Percentiles rank a stretch among this genome's conserved stretches.
Evolutionary conservation across 2,329 filamentous ascomycete genomes (phyloP).

Genomic region (Talaromyces sp.): DNA sequence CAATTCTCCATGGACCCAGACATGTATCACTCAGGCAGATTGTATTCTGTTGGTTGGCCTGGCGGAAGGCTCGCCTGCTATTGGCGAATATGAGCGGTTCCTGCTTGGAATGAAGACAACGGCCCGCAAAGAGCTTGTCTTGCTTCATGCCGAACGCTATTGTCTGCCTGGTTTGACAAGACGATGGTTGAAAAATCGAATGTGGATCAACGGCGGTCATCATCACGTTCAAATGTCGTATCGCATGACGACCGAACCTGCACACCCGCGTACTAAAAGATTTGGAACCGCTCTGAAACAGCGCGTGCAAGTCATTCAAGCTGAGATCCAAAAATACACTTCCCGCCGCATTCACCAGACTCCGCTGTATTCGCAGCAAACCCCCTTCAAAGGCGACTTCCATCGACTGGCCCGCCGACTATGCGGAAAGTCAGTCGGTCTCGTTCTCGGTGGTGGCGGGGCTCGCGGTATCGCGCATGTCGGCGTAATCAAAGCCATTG

Average conservation of each 20-base stretch:
- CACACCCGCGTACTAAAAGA: slow-evolving; percentile 69
- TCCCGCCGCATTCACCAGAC: slow-evolving; percentile 85
- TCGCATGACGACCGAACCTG: slow-evolving; percentile 68
- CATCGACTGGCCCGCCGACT: slow-evolving; percentile 84
- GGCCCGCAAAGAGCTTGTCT: slow-evolving; percentile 83
- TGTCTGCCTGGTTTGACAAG: slow-evolving; percentile 79
- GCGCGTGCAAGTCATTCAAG: slow-evolving; percentile 87
- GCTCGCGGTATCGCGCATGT: slow-evolving; percentile 89
- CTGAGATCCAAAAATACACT: slow-evolving; percentile 97
- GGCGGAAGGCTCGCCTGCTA: slow-evolving; percentile 81
- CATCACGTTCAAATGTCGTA: slow-evolving; percentile 97
- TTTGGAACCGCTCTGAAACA: slow-evolving; percentile 86
- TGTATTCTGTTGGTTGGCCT: slow-evolving; percentile 90
- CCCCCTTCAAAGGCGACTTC: slow-evolving; percentile 93
- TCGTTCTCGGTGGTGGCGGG: slow-evolving; percentile 90
- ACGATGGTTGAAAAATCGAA: slow-evolving; percentile 83
- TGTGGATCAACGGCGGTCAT: slow-evolving; percentile 98
- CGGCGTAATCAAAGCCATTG: slow-evolving; percentile 88
- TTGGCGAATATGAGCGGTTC: slow-evolving; percentile 96
- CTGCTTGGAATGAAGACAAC: slow-evolving; percentile 96
- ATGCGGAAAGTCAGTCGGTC: slow-evolving; percentile 88
- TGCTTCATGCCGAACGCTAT: slow-evolving; percentile 85
- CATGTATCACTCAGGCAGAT: slow-evolving; percentile 93
- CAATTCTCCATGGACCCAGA: slow-evolving; percentile 97
- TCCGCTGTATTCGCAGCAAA: slow-evolving; percentile 84